Evolutionary conservation across 495 filamentous ascomycete species (phyloP), one percentile per base, ranked within the genome.

Genomic region (Podospora sp.): DNA sequence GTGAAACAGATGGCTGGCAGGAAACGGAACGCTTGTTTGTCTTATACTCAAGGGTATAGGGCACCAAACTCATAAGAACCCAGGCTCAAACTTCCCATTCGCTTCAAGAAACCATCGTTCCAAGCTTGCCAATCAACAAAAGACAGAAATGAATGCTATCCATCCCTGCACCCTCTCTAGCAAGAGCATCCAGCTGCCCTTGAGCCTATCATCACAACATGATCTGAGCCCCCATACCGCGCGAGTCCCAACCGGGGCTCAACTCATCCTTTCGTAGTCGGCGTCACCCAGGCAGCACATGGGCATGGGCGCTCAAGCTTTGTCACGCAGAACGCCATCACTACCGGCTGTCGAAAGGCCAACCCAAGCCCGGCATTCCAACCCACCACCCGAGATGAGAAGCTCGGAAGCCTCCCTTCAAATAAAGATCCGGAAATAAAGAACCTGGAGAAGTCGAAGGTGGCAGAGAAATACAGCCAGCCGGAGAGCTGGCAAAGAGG

Each of bases 401-500:
- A 40, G 53, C 63, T 18, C 50, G 26, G n/a, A 35, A 64, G 22
- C 25, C 46, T 36, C 9, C 29, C 8, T 5, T 8, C 59, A n/a
- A 21, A 18, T 16, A 29, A 27, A 58, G 24, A 12, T 33, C 20
- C 51, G 7, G 29, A 58, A 36, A n/a, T 36, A 25, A 18, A 57
- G 33, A 52, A 20, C 4, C 21, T 6, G 2, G 57, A 18, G 16
- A 58, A 51, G 33, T 33, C 22, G 16, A 22, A 7, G n/a, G 25
- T 58, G 12, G n/a, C 24, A 12, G 18, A 26, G 56, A 33, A 60
- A 60, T 27, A 65, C 55, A 65, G 50, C 56, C 65, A 60, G 52
- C 18, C 33, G 12, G 50, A 5, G 29, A 27, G 50, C 25, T 55
- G 29, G 25, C 9, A 62, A 66, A 56, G 33, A 50, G 52, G 62